Evolutionary conservation across 148 eudicot species (phyloP), one percentile per base, ranked within the genome.

Genomic region (Amaranthus cruentus): DNA sequence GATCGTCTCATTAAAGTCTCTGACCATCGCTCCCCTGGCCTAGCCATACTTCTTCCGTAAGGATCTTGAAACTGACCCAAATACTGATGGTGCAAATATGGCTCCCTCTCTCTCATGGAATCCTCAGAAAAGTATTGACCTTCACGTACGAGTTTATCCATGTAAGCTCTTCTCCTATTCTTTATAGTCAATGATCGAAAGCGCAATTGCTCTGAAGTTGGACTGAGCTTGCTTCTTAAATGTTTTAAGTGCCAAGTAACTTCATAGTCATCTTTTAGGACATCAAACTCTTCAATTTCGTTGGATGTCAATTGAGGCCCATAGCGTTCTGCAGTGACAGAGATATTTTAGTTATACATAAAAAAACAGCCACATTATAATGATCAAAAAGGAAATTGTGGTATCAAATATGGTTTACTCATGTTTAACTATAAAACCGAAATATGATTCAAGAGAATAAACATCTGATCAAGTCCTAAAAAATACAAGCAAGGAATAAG

Each of bases 31-130:
- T 95, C 97, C 50, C 98, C 98, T 2, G 97, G 96, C 68, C 97
- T 83, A 0, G 96, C 86, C 98, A 95, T 95, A 69, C 91, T 83
- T 83, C 98, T 88, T 65, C 86, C 96, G 48, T 79, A 86, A 5
- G 82, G 84, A 69, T 95, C 97, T 80, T 91, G 98, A 83, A 87
- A 95, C 86, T 86, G 86, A 21, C 98, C 98, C 38, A 95, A 75
- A 85, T 83, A 86, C 79, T 91, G 93, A 73, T 95, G 96, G 70
- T 95, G 98, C 86, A 95, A 83, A 64, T 95, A 95, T 3, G 98
- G 98, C 73, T 95, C 96, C 79, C 98, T 87, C 81, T 95, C 98
- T 80, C 98, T 86, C 98, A 95, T 95, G 13, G 97, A 78, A 84
- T 95, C 97, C 88, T 91, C 98, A 3, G 98, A 91, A 75, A 95